Evolutionary conservation across 208 protist genomes (phyloP).

Genomic region (Blastocrithidia nonstop): DNA sequence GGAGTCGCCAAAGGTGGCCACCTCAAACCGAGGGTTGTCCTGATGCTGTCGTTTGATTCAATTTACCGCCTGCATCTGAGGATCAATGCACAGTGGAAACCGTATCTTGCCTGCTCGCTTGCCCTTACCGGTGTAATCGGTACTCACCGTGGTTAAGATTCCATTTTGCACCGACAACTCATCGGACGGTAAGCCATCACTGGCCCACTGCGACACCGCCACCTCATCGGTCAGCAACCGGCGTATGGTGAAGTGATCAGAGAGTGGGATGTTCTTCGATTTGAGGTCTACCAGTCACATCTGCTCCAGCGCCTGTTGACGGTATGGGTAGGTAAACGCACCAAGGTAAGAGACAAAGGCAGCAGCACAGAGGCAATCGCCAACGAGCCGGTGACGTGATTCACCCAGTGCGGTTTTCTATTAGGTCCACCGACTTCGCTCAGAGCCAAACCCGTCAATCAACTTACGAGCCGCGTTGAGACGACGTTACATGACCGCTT

Average conservation of each 20-base stretch:
- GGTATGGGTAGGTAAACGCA: conserved; percentile 95
- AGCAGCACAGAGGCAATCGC: conserved; percentile 95
- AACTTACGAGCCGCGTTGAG: conserved; percentile 92
- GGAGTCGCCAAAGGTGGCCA: conserved; percentile 90
- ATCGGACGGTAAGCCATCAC: conserved; percentile 95
- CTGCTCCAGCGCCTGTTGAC: conserved; percentile 84
- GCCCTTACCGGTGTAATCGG: conserved; percentile 59
- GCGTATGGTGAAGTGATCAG: conserved; percentile 80
- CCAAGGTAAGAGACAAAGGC: conserved; percentile 97
- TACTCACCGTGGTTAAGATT: conserved; percentile 90
- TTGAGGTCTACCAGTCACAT: conserved; percentile 87
- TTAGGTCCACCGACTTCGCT: conserved; percentile 92
- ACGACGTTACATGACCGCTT: conserved; percentile 89
- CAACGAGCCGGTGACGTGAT: conserved; percentile 82
- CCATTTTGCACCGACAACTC: conserved; percentile 98
- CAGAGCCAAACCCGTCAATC: conserved; percentile 93
- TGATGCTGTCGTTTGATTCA: conserved; percentile 98
- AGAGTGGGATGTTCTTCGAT: conserved; percentile 80
- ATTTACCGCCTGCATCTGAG: conserved; percentile 96
- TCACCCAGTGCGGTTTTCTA: conserved; percentile 85
- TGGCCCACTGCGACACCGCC: conserved; percentile 93
- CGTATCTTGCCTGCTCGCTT: conserved; percentile 72
- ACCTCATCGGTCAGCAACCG: conserved; percentile 93
- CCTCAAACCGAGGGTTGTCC: conserved; percentile 84
- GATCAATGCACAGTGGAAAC: conserved; percentile 98